Base-by-base conservation (phyloP, 768 basidiomycete genomes). In the Paxillus involutus region DNA sequence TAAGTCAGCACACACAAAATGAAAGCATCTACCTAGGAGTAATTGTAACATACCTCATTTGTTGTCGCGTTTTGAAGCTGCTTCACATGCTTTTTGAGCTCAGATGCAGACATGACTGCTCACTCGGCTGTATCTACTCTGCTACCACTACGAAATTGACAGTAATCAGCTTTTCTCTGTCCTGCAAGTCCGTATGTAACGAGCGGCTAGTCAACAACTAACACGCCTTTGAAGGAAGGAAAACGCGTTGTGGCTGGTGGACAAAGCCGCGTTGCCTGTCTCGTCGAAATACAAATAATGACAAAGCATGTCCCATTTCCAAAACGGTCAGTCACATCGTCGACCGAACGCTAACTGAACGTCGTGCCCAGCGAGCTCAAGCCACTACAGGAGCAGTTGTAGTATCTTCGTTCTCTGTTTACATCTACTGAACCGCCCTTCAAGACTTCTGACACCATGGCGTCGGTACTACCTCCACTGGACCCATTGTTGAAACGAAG, bases 11-110 rank as follows among this genome's bases (percentile, higher is more conserved):
- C 51, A 50, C 66, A 61, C 55, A 57, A 64, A 65, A 68, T 62
- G 71, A 68, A 77, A 69, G 72, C 65, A 65, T 68, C 63, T 60
- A 64, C 66, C 67, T 67, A 40, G 24, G 9, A 62, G 65, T 62
- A 68, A 66, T 57, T 37, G 61, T 35, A 51, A 75, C 80, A 69
- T 73, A 86, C 85, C 82, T 81, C 71, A 54, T 76, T 76, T 40
- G 73, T 78, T 59, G 80, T 73, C 56, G 83, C 76, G 64, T 70
- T 80, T 77, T 89, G 86, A 61, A 91, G 76, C 77, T 85, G 80
- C 79, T 90, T 91, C 49, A 87, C 88, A 71, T 88, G 83, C 71
- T 82, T 85, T 79, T 84, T 89, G 74, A 91, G 78, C 74, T 90
- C 88, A 66, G 75, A 72, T 35, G 67, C 68, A 45, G 76, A 66